These are phyloP conservation scores for Trichoderma simmonsii DNA, from an alignment of 2,329 filamentous ascomycete genomes.

Conservation along the genomic window DNA sequence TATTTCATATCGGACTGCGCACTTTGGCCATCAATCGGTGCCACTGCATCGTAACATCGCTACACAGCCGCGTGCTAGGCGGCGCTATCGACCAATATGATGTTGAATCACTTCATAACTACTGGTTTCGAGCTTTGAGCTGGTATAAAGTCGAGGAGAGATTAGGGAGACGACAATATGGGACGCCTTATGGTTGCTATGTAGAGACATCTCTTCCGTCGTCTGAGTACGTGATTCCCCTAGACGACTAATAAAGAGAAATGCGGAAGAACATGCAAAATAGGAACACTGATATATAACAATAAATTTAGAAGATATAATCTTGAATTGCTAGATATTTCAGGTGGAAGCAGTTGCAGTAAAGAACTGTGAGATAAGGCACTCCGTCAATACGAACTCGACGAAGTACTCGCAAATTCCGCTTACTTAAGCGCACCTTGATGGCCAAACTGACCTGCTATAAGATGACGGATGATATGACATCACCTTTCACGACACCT, in stretches of 20 bases:
- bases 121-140: background rate
- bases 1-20: background rate
- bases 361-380: background rate
- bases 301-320: background rate
- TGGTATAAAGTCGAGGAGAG: background rate
- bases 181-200: background rate
- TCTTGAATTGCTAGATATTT: background rate
- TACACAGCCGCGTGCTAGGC: background rate
- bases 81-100: accelerated
- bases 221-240: background rate
- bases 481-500: background rate
- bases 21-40: background rate
- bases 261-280: background rate
- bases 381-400: background rate
- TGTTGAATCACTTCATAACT: background rate
- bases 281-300: too few species aligned
- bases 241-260: background rate
- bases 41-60: background rate
- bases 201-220: background rate
- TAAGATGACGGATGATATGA: background rate
- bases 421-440: background rate
- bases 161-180: background rate
- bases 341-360: background rate
- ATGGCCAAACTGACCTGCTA: background rate
- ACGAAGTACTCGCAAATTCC: background rate